phyloP scores from a whole-genome alignment of 306 rosid species.

The Glycine tomentella region DNA sequence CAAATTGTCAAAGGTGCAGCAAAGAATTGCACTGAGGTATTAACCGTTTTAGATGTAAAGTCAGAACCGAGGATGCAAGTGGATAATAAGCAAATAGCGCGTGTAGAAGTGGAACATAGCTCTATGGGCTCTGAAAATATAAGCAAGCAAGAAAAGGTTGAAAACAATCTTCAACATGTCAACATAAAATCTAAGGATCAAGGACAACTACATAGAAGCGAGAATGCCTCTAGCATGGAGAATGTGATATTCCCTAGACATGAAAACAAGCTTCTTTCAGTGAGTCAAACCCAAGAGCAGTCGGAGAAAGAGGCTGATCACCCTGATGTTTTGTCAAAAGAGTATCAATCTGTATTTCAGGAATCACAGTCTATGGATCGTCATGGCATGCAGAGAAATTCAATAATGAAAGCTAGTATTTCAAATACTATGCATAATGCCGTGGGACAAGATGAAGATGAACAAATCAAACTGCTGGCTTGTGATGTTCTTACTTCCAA shows the following conservation, averaged over 20 bases:
- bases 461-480: conserved; percentile 37
- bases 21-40: conserved; percentile 34
- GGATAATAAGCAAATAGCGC: conserved; percentile 39
- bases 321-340: conserved; percentile 38
- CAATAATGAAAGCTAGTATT: conserved; percentile 32
- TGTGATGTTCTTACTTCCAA: conserved; percentile 45
- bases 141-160: conserved; percentile 37
- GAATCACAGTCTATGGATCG: conserved; percentile 41
- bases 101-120: conserved; percentile 33
- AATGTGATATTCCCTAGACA: conserved; percentile 42
- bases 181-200: conserved; percentile 30
- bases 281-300: conserved; percentile 37
- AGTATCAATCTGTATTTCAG: conserved; percentile 44
- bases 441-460: conserved; percentile 50
- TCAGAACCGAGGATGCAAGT: conserved; percentile 48
- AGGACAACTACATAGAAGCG: conserved; percentile 47
- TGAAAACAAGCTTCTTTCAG: conserved; percentile 39
- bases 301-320: conserved; percentile 48
- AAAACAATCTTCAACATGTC: conserved; percentile 37
- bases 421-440: conserved; percentile 34
- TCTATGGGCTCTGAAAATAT: conserved; percentile 41
- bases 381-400: conserved; percentile 24
- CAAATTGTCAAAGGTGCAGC: conserved; percentile 44
- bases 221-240: conserved; percentile 45
- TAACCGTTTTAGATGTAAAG: conserved; percentile 41